Evolutionary conservation across 2,329 filamentous ascomycete species (phyloP).

Genomic region (Fusarium sp.): DNA sequence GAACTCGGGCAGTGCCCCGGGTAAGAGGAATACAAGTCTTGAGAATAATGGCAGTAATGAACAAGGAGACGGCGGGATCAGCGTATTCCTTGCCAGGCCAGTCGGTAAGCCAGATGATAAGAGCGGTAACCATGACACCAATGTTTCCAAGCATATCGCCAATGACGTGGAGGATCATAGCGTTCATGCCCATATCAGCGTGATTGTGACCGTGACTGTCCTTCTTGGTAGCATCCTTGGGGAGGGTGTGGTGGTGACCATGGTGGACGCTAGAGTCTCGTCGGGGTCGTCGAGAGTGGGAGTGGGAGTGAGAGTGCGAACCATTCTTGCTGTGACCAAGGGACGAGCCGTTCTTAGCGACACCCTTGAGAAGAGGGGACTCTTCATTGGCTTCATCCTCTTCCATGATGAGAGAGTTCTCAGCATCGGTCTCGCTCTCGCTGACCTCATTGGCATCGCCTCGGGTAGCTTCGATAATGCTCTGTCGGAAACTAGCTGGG

Average conservation of each 20-base stretch:
- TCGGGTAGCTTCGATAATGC: slow-evolving; percentile 87
- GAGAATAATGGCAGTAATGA: slow-evolving; percentile 87
- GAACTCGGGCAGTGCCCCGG: slow-evolving; percentile 83
- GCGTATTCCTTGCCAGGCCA: slow-evolving; percentile 87
- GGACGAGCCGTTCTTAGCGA: slow-evolving; percentile 49
- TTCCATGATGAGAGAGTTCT: slow-evolving; percentile 56
- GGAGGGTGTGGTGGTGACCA: slow-evolving; percentile 84
- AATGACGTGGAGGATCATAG: slow-evolving; percentile 80
- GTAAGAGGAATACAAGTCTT: slow-evolving; percentile 82
- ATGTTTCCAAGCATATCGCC: slow-evolving; percentile 89
- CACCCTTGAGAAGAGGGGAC: slow-evolving; percentile 60
- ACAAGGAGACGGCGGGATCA: slow-evolving; percentile 89
- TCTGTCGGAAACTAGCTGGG: slow-evolving; percentile 89
- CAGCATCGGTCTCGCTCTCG: slow-evolving; percentile 66
- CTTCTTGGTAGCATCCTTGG: slow-evolving; percentile 69
- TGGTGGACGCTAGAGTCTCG: slow-evolving; percentile 70
- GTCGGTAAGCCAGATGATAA: slow-evolving; percentile 91
- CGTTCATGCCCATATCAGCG: slow-evolving; percentile 94
- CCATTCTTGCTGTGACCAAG: slow-evolving; percentile 38
- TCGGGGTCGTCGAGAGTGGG: slow-evolving; percentile 47
- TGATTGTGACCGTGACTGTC: slow-evolving; percentile 82
- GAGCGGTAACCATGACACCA: slow-evolving; percentile 83
- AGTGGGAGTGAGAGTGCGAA: slow-evolving; percentile 37
- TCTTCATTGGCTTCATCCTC: slow-evolving; percentile 59
- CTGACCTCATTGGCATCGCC: slow-evolving; percentile 63